phyloP scores from a whole-genome alignment of 2,329 filamentous ascomycete species.

The Penicillium sp. region DNA sequence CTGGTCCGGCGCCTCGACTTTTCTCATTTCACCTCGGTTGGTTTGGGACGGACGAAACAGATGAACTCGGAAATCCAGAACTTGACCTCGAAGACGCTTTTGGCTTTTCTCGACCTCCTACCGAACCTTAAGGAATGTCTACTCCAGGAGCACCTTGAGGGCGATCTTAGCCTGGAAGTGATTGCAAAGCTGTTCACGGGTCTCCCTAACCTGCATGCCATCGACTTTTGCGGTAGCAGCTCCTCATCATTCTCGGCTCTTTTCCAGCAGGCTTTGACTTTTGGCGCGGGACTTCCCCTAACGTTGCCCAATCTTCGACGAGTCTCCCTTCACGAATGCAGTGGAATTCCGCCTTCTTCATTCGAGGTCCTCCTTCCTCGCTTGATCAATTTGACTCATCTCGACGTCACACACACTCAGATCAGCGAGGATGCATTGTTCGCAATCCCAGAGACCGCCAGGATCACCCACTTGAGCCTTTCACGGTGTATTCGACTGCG shows the following conservation, averaged over 20 bases:
- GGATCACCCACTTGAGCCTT: constrained; percentile 77
- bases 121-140: constrained; percentile 78
- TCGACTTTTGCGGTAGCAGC: constrained; percentile 80
- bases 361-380: constrained; percentile 75
- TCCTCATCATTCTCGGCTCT: constrained; percentile 69
- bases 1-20: constrained; percentile 82
- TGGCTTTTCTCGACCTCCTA: constrained; percentile 72
- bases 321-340: constrained; percentile 78
- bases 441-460: constrained; percentile 72
- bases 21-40: constrained; percentile 82
- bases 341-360: constrained; percentile 68
- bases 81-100: constrained; percentile 73
- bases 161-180: constrained; percentile 72
- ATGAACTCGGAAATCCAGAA: constrained; percentile 77
- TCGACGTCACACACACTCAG: constrained; percentile 79
- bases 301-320: constrained; percentile 65
- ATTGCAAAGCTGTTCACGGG: constrained; percentile 72
- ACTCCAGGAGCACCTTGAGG: constrained; percentile 79
- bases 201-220: constrained; percentile 65
- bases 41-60: constrained; percentile 74
- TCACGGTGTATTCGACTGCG: constrained; percentile 75
- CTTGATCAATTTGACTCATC: constrained; percentile 71
- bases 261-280: constrained; percentile 62
- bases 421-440: constrained; percentile 73
- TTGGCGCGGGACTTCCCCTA: constrained; percentile 54